These are phyloP conservation scores for Zasmidium cellare DNA, from an alignment of 2,329 filamentous ascomycete genomes.

Conservation along the genomic window DNA sequence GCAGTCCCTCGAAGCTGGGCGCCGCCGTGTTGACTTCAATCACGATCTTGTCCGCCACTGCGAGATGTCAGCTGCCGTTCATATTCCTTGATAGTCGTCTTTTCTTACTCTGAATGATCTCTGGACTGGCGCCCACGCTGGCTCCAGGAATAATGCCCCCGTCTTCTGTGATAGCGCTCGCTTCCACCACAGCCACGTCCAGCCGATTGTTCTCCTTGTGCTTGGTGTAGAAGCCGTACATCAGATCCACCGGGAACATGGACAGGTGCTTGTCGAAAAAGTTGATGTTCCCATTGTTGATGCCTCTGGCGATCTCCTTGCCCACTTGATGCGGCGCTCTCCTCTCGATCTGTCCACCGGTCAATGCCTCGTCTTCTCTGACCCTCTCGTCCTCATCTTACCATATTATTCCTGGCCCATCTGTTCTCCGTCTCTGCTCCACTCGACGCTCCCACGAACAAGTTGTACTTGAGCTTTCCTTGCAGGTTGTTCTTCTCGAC, in stretches of 20 bases:
- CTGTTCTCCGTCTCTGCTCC: constrained; percentile 88
- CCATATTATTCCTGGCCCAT: constrained; percentile 85
- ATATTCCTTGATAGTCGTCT: background rate
- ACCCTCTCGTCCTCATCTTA: background rate
- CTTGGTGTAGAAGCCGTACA: constrained; percentile 76
- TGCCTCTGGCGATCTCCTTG: constrained; percentile 85
- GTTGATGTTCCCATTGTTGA: constrained; percentile 83
- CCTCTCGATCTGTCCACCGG: constrained; percentile 61
- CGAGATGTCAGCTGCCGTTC: background rate
- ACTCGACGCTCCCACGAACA: constrained; percentile 88
- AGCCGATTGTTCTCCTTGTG: constrained; percentile 71
- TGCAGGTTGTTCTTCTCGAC: constrained; percentile 84
- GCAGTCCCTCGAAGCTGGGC: constrained; percentile 81
- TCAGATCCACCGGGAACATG: constrained; percentile 86
- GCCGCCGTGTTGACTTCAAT: constrained; percentile 88
- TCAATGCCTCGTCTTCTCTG: background rate
- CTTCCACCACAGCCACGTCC: constrained; percentile 79
- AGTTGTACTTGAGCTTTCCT: constrained; percentile 79
- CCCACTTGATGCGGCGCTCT: constrained; percentile 85
- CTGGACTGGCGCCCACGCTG: constrained; percentile 72
- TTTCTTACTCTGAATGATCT: constrained; percentile 68
- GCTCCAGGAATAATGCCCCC: constrained; percentile 87
- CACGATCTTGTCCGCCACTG: constrained; percentile 83
- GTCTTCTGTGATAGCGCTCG: constrained; percentile 82
- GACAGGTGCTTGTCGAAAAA: constrained; percentile 94